Conservation (phyloP, 345 rosid genomes). For the Cardamine occulta region DNA sequence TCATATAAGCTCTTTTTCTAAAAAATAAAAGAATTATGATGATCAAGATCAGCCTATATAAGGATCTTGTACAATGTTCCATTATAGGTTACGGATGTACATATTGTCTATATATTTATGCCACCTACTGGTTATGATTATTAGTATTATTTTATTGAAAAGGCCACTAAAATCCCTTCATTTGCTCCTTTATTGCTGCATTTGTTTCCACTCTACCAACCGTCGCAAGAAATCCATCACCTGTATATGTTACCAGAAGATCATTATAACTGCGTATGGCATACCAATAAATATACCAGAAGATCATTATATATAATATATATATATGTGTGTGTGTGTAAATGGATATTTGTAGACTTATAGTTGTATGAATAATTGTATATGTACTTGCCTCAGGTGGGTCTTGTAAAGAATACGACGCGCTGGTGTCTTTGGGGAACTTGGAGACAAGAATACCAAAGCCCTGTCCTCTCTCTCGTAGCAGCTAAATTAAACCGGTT, state of each 20-base stretch:
- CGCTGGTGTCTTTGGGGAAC: constrained; percentile 85
- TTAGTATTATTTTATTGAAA: neutral
- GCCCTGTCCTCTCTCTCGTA: constrained; percentile 86
- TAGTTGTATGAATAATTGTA: neutral
- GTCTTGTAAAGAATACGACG: constrained; percentile 85
- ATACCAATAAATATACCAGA: neutral
- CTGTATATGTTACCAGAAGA: constrained; percentile 43
- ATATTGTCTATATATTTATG: constrained; percentile 18
- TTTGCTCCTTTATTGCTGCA: constrained; percentile 31
- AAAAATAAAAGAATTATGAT: constrained; percentile 24
- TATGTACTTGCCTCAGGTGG: constrained; percentile 58
- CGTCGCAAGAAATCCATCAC: constrained; percentile 67
- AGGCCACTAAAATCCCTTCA: constrained; percentile 7
- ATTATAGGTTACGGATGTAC: constrained; percentile 26
- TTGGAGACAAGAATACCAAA: constrained; percentile 92
- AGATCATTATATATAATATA: constrained; percentile 15
- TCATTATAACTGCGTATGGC: constrained; percentile 6
- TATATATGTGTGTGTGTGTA: no score
- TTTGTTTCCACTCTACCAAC: constrained; percentile 68
- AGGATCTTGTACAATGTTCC: constrained; percentile 39
- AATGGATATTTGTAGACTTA: neutral
- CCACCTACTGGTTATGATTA: constrained; percentile 17
- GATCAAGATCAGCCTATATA: constrained; percentile 29
- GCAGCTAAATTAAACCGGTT: constrained; percentile 49
- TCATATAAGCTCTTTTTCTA: constrained; percentile 23